Evolutionary conservation across 176 grass and related monocot genomes (phyloP).

Genomic region (Phragmites australis): DNA sequence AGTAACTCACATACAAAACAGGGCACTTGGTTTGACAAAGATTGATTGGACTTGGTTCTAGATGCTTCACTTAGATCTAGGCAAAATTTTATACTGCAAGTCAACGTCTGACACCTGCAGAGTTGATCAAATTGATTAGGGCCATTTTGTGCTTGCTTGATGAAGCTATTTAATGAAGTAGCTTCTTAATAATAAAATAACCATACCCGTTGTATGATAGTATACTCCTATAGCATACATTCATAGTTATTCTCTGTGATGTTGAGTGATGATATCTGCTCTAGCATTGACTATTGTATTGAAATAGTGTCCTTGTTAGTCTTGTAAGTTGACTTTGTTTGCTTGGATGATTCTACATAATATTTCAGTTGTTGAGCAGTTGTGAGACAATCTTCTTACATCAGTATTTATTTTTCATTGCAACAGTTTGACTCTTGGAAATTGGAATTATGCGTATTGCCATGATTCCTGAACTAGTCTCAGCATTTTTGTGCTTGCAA

Average conservation of each 20-base stretch:
- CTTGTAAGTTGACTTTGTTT: background rate
- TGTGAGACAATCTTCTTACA: background rate
- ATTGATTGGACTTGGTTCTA: background rate
- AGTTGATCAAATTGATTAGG: background rate
- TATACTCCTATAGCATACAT: background rate
- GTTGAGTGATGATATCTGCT: slow-evolving; percentile 6
- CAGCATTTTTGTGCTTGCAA: background rate
- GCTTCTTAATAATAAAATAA: background rate
- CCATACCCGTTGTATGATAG: background rate
- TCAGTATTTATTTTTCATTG: background rate
- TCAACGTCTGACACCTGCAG: background rate
- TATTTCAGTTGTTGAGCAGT: background rate
- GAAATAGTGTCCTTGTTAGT: slow-evolving; percentile 2
- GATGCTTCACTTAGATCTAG: slow-evolving; percentile 32
- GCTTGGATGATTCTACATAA: background rate
- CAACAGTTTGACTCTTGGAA: background rate
- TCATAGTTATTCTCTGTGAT: background rate
- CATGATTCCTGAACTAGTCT: background rate
- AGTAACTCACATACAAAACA: slow-evolving; percentile 2
- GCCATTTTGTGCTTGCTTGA: background rate
- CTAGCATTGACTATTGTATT: background rate
- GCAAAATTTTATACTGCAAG: slow-evolving; percentile 14
- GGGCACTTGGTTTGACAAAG: slow-evolving; percentile 28
- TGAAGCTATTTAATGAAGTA: slow-evolving; percentile 15
- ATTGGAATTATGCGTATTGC: background rate